phyloP scores from a whole-genome alignment of 345 rosid genomes.

The Salix arbutifolia region DNA sequence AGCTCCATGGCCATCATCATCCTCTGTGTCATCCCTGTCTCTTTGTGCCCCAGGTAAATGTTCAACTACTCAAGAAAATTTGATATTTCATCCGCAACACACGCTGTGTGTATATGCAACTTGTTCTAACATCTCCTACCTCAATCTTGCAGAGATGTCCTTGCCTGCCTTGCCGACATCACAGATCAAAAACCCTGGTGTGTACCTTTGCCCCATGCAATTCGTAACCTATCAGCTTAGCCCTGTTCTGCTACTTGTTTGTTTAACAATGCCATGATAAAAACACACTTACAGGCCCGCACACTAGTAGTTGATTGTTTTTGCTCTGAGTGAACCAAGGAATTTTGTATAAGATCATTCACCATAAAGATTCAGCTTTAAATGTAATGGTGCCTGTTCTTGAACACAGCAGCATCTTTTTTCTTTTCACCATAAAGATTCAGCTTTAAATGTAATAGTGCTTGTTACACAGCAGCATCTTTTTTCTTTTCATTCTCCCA shows the following conservation, averaged over 20 bases:
- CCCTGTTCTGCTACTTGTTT: no score
- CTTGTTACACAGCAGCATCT: background rate
- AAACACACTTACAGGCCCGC: background rate
- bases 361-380: background rate
- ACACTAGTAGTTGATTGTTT: background rate
- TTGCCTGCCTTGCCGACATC: constrained; percentile 93
- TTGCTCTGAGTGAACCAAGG: background rate
- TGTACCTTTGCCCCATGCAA: constrained; percentile 7
- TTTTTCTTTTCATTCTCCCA: background rate
- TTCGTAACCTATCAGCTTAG: background rate
- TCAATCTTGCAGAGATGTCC: constrained; percentile 76
- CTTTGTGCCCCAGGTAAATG: constrained; percentile 89
- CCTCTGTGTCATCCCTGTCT: constrained; percentile 74
- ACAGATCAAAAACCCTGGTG: constrained; percentile 69
- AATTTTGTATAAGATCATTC: background rate
- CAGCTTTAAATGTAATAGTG: background rate
- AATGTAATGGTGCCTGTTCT: background rate
- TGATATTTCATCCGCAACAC: background rate
- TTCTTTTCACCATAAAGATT: background rate
- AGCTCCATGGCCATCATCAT: constrained; percentile 97
- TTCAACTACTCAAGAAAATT: background rate
- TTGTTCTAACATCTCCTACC: background rate
- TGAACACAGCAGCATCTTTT: background rate
- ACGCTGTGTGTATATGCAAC: background rate
- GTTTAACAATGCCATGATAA: background rate